These are phyloP conservation scores for Phanerodontia chrysosporium DNA, from an alignment of 768 basidiomycete genomes.

Conservation along the genomic window DNA sequence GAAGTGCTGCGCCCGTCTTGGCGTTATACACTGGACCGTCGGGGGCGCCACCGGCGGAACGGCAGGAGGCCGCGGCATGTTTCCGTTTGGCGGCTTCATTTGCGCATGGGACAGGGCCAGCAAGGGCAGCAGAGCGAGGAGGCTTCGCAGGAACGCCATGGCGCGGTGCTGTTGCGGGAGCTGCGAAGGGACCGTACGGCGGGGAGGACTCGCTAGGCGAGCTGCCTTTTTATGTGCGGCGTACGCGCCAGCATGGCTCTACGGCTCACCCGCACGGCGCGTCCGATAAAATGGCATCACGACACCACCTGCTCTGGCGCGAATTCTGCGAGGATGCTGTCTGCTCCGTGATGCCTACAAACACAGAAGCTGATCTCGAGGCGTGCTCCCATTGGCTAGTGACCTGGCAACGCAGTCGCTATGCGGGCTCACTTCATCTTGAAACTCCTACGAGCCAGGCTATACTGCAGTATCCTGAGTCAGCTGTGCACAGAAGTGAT, in stretches of 20 bases:
- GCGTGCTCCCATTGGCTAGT: not conserved
- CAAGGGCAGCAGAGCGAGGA: not conserved
- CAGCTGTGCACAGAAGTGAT: no score
- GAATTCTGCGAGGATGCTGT: not conserved
- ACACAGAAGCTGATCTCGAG: no score
- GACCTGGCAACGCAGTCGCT: not conserved
- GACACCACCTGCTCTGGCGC: not conserved
- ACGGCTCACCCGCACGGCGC: not conserved
- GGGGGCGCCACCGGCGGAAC: conserved; percentile 14
- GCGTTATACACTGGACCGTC: not conserved
- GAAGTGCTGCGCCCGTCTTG: conserved; percentile 17
- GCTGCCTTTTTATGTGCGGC: not conserved
- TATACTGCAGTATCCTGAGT: no score
- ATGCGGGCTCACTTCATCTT: not conserved
- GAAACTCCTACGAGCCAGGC: not conserved
- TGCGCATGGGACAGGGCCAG: not conserved
- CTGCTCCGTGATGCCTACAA: no score
- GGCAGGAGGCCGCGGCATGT: conserved; percentile 14
- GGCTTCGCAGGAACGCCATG: not conserved
- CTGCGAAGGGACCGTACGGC: not conserved
- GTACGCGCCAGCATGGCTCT: not conserved
- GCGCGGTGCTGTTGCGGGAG: not conserved
- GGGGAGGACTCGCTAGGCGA: not conserved
- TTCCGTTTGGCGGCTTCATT: not conserved
- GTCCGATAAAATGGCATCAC: not conserved